Evolutionary conservation across 192 early-diverging fungal species (phyloP), one percentile per base, ranked within the genome.

Genomic region (Podochytrium sp.): DNA sequence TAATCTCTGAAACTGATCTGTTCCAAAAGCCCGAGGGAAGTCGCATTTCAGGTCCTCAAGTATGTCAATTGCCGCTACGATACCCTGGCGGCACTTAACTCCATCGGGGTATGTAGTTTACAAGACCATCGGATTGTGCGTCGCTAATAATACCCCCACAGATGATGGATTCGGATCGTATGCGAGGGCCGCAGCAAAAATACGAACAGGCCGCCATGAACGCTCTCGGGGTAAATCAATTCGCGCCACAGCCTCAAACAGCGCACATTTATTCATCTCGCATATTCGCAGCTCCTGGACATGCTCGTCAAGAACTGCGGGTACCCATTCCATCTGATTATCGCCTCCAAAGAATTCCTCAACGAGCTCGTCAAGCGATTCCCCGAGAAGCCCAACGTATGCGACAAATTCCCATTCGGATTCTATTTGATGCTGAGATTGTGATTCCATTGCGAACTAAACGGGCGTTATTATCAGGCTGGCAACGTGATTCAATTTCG

Each of bases 241-340:
- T 30, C 38, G 16, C n/a, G n/a, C n/a, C n/a, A n/a, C n/a, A n/a
- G n/a, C n/a, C n/a, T n/a, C n/a, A n/a, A n/a, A n/a, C n/a, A n/a
- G n/a, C n/a, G n/a, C n/a, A n/a, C n/a, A n/a, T n/a, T n/a, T n/a
- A n/a, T n/a, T n/a, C n/a, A n/a, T n/a, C n/a, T n/a, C n/a, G n/a
- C n/a, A n/a, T n/a, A n/a, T n/a, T 78, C 82, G 30, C 65, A 90
- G 91, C 86, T 99, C 3, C 85, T 99, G 29, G 98, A 99, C 78
- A 92, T 95, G 72, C 94, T 95, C 71, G 94, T 98, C 73, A 99
- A 99, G 81, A 99, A 99, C 79, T 99, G 98, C 77, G 97, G 97
- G 0, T 95, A 97, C 77, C 90, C 98, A 2, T 98, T 99, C 70
- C 97, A 99, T 74, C 82, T 96, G 66, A 95, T 98, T 72, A 90